phyloP scores from a whole-genome alignment of 352 stramenopile genomes.

The Pythium pyrilobum region DNA sequence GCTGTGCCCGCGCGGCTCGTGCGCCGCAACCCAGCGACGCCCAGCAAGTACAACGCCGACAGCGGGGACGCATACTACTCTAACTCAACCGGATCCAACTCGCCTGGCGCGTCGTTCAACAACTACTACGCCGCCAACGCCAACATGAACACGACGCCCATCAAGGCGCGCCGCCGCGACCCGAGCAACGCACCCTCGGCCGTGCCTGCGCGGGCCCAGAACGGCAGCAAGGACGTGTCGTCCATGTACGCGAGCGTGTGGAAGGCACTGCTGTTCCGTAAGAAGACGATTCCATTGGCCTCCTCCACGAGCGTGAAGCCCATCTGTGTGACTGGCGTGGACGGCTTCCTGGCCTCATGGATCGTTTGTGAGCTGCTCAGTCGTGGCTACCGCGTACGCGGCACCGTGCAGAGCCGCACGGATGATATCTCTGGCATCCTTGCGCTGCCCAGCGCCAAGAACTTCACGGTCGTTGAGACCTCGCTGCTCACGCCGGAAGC shows the following conservation, averaged over 20 bases:
- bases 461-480: conserved; percentile 85
- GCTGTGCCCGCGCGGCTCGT: conserved; percentile 17
- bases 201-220: neutral
- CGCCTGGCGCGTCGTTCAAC: conserved; percentile 16
- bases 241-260: conserved; percentile 78
- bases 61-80: conserved; percentile 21
- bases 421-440: conserved; percentile 82
- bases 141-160: conserved; percentile 9
- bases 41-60: conserved; percentile 4
- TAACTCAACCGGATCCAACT: conserved; percentile 22
- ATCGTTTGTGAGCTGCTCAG: conserved; percentile 77
- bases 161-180: conserved; percentile 20
- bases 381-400: conserved; percentile 74
- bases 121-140: conserved; percentile 23
- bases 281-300: conserved; percentile 75
- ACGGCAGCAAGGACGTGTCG: conserved; percentile 17
- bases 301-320: conserved; percentile 71
- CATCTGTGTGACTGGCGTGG: conserved; percentile 83
- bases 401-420: conserved; percentile 82
- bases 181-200: neutral
- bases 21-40: conserved; percentile 8
- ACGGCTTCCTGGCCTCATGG: conserved; percentile 83
- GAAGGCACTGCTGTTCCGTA: conserved; percentile 76
- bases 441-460: conserved; percentile 63
- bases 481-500: conserved; percentile 83